A percentile compares a stretch with the other conserved stretches of the same genome.
phyloP scores from a whole-genome alignment of 257 asterid species.

The Anisodus acutangulus region DNA sequence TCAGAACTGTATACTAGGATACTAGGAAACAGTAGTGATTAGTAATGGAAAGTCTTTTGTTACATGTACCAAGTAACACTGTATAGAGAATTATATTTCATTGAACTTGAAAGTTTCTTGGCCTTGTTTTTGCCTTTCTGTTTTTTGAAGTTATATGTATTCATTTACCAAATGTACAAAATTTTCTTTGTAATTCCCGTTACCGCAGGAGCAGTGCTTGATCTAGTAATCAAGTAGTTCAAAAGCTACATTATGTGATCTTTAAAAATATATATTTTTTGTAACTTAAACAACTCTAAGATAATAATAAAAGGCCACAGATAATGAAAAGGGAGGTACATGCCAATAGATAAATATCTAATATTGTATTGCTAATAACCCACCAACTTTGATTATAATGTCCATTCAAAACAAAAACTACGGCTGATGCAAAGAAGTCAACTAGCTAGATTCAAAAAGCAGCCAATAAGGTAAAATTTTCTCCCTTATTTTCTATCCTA shows the following conservation, averaged over 20 bases:
- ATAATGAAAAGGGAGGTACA: neutral
- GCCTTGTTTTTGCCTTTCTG: neutral
- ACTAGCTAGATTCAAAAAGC: neutral
- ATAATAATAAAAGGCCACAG: neutral
- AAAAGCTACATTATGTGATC: neutral
- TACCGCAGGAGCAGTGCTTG: conserved; percentile 9
- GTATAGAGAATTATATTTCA: neutral
- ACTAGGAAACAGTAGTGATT: neutral
- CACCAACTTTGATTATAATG: neutral
- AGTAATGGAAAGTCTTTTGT: neutral
- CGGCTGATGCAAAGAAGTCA: neutral
- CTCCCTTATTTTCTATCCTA: neutral
- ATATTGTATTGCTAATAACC: neutral
- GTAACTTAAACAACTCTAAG: neutral
- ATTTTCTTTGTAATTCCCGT: neutral
- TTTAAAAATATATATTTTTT: neutral
- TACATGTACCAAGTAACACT: neutral
- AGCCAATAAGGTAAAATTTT: neutral
- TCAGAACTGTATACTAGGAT: neutral
- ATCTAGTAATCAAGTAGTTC: neutral
- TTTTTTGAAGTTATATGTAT: neutral
- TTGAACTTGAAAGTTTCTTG: neutral
- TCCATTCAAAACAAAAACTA: conserved; percentile 4
- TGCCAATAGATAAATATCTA: neutral
- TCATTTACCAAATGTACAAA: neutral